Evolutionary conservation across 768 basidiomycete species (phyloP), one percentile per base, ranked within the genome.

Genomic region (Chiua virens): DNA sequence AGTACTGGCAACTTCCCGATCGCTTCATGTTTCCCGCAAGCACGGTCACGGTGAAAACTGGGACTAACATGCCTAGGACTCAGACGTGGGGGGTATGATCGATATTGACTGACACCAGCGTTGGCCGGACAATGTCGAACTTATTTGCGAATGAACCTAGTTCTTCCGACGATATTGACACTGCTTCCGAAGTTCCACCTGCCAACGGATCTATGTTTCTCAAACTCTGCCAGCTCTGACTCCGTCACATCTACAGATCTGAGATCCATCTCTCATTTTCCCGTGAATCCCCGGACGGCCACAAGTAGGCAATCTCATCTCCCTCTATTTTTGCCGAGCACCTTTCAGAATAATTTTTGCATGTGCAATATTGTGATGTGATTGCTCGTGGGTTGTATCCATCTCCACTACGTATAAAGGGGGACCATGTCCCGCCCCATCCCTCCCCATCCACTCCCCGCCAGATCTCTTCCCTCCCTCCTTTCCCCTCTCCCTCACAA

Each of bases 271-370:
- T 43, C 45, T 43, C 50, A 49, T 53, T 63, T 65, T 71, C 67
- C 63, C 67, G 69, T 60, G 67, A 69, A 69, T 71, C 67, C 59
- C 61, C 62, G 34, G 52, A 68, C 59, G 58, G 60, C 22, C 53
- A 56, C 56, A 61, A 57, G 58, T 55, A 69, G 64, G 66, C 55
- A 70, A 67, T 62, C 63, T 63, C 55, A 57, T 52, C 56, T 46
- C 55, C 67, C 53, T 71, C 65, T 59, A 66, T 69, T 71, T 63
- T 63, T 57, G 53, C 64, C 67, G 60, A 55, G 50, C 41, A 38
- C 47, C 17, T 53, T 64, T 49, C 64, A 52, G 50, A 66, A 56
- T 65, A 63, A 39, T 65, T 63, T 64, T 55, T 57, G 54, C 53
- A 50, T 55, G 47, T 55, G 56, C 53, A 48, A 51, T 57, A 56